These are phyloP conservation scores for Naganishia sp. DNA, from an alignment of 1,284 basidiomycete genomes.

Conservation along the genomic window DNA sequence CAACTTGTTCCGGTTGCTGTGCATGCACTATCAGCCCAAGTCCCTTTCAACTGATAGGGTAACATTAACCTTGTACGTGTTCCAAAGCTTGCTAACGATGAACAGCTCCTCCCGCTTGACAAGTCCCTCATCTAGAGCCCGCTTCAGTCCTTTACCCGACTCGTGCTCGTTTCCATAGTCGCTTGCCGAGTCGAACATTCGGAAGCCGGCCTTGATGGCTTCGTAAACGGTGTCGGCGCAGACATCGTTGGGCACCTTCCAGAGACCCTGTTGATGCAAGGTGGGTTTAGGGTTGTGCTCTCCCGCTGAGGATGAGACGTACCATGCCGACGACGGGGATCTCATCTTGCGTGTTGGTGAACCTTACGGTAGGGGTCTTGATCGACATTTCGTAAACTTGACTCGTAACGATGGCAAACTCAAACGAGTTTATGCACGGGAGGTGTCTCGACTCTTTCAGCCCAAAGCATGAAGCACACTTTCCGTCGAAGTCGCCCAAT, in stretches of 20 bases:
- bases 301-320: not conserved
- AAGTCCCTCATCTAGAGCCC: constrained; percentile 53
- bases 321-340: constrained; percentile 34
- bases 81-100: constrained; percentile 65
- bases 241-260: constrained; percentile 38
- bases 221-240: constrained; percentile 52
- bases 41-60: not conserved
- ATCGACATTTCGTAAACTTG: constrained; percentile 10
- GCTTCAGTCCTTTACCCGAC: constrained; percentile 52
- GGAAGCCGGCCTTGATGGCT: constrained; percentile 56
- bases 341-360: constrained; percentile 30
- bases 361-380: constrained; percentile 33
- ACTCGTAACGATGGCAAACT: no score
- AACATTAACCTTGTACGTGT: constrained; percentile 59
- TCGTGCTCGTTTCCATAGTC: constrained; percentile 56
- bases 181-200: constrained; percentile 55
- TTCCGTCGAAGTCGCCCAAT: no score
- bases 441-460: no score
- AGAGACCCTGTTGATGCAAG: constrained; percentile 40
- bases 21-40: not conserved
- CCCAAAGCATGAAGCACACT: no score
- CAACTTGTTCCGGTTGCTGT: constrained; percentile 55
- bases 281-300: not conserved
- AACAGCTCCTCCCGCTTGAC: constrained; percentile 56
- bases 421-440: no score